Evolutionary conservation across 169 alveolate species (phyloP), one percentile per base, ranked within the genome.

Genomic region (Neospora caninum): DNA sequence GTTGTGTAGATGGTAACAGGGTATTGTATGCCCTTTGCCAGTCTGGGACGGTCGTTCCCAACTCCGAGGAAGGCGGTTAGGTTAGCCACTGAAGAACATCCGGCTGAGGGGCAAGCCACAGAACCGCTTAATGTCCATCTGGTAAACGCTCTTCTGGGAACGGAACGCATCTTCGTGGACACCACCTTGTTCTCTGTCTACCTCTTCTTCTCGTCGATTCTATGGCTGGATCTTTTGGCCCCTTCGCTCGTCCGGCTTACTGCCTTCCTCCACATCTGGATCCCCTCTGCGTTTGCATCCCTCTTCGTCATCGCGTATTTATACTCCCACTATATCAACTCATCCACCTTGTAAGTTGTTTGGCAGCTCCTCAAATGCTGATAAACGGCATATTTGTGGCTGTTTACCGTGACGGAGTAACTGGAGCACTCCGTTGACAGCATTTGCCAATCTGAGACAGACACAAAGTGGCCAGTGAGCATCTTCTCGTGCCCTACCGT

Each of bases 221-320:
- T 78, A 39, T 78, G 87, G 87, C 45, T 78, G 87, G 87, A 78
- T 78, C 53, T 78, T 20, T 45, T 78, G 87, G 87, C 87, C 25
- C 87, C 87, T 22, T 78, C 87, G 39, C 87, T 78, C 45, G 87
- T 78, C 31, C 87, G 87, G 25, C 45, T 78, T 22, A 78, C 87
- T 9, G 87, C 87, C 7, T 34, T 78, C 16, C 87, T 78, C 87
- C 87, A 78, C 45, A 34, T 78, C 13, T 78, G 87, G 87, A 78
- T 78, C 34, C 87, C 87, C 31, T 78, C 87, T 38, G 87, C 87
- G 0, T 78, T 78, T 39, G 41, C 87, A 20, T 34, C 45, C 53
- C 39, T 78, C 25, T 78, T 78, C 45, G 87, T 78, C 43, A 78
- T 34, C 43, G 87, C 87, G 45, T 78, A 78, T 34, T 31, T 78